Conservation (phyloP, 2,329 filamentous ascomycete species). For the Exophiala aquamarina region DNA sequence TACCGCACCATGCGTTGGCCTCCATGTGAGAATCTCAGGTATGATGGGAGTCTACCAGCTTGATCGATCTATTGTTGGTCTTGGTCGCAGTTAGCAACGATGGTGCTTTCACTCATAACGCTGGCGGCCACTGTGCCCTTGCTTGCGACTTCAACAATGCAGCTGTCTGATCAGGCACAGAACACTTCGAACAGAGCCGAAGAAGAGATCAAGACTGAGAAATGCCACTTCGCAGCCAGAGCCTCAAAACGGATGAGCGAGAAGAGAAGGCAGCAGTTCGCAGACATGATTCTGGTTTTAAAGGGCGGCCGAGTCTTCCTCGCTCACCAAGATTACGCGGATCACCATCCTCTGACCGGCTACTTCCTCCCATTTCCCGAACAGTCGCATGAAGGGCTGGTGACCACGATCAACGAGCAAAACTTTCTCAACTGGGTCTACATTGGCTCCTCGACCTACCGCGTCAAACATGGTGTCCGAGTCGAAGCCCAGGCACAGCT, state of each 20-base stretch:
- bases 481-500: slow-evolving; percentile 69
- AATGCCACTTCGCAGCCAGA: slow-evolving; percentile 17
- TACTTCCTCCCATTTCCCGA: slow-evolving; percentile 25
- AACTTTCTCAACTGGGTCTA: slow-evolving; percentile 68
- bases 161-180: slow-evolving; percentile 16
- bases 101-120: slow-evolving; percentile 21
- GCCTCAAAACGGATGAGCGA: slow-evolving; percentile 16
- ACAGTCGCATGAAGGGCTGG: slow-evolving; percentile 16
- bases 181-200: slow-evolving; percentile 10
- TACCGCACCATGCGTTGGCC: no score
- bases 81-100: not conserved
- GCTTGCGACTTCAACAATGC: slow-evolving; percentile 20
- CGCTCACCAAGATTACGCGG: slow-evolving; percentile 5
- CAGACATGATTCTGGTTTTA: slow-evolving; percentile 12
- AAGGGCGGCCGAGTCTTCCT: slow-evolving; percentile 12
- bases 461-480: slow-evolving; percentile 65
- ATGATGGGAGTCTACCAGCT: no score
- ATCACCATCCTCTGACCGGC: slow-evolving; percentile 38
- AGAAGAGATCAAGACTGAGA: slow-evolving; percentile 17
- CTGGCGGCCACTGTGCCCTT: slow-evolving; percentile 20
- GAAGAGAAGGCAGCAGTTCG: slow-evolving; percentile 11
- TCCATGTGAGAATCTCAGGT: no score
- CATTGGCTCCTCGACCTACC: slow-evolving; percentile 59
- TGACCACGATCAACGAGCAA: slow-evolving; percentile 19
- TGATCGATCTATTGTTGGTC: no score